Base-by-base conservation (phyloP, 768 basidiomycete species). In the Phylloporus rhodoxanthus region DNA sequence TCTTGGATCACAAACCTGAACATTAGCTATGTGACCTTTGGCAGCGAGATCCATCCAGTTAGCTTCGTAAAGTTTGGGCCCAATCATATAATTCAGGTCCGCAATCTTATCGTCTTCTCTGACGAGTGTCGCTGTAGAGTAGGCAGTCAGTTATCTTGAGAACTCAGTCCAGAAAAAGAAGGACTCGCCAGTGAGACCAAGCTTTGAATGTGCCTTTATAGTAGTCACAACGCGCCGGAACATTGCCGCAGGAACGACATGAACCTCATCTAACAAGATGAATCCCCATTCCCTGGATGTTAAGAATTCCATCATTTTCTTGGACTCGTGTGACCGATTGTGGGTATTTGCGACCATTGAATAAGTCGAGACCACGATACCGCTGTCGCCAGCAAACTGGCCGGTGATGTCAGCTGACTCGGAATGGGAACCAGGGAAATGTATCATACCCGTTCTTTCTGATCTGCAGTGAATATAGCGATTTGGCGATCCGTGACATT, bases 11-110 rank as follows among this genome's bases (percentile, higher is more conserved):
- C 77, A 58, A 66, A 93, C 93, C 83, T 98, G 94, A n/a, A 99
- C 96, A 63, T 96, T 98, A 7, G 96, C 96, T 63, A 99, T 99
- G 68, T 99, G 96, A 2, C 96, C 96, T 70, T 98, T 98, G 53
- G 91, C 92, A 46, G 96, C 96, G 58, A 99, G 82, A 68, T 99
- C 96, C 95, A 99, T 98, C 96, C 96, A 99, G 66, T 99, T 99
- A 5, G 96, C 96, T 70, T 99, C 96, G 64, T 99, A 99, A 26
- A 99, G 78, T 70, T 99, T 99, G 9, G 96, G 96, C 7, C 96
- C 96, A 67, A 99, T 98, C 85, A 98, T 90, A 63, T 98, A 99
- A 65, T 98, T 98, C 49, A 99, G 74, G 70, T 99, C 96, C 14
- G 87, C 86, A 62, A 99, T 98, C 73, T 97, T 97, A 68, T 99